A percentile compares a stretch with the other conserved stretches of the same genome.
Evolutionary conservation across 164 flowering plant genomes (phyloP).

Genomic region (Liquidambar formosana): DNA sequence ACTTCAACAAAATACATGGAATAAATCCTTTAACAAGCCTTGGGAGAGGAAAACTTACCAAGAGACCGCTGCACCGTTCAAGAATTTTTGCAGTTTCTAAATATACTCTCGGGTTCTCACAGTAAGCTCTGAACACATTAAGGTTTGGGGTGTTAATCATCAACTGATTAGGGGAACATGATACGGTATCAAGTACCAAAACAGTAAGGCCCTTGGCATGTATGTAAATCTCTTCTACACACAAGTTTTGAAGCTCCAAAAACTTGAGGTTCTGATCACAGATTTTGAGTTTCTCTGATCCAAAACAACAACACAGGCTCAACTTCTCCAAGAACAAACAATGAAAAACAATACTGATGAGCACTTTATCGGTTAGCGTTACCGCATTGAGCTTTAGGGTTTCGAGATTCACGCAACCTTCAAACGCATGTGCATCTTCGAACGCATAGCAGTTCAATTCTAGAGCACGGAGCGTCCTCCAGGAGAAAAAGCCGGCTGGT

Average conservation of each 20-base stretch:
- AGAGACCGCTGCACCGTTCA: not conserved
- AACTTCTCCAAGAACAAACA: not conserved
- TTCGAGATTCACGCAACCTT: not conserved
- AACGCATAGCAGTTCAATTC: not conserved
- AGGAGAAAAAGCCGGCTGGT: not conserved
- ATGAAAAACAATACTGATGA: not conserved
- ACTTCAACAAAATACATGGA: no score
- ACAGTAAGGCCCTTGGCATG: not conserved
- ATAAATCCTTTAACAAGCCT: no score
- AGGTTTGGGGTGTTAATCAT: constrained; percentile 1
- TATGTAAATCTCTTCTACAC: not conserved
- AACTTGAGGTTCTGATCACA: not conserved
- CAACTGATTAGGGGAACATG: not conserved
- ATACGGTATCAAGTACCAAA: not conserved
- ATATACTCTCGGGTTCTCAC: not conserved
- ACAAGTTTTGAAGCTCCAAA: not conserved
- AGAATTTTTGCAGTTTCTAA: not conserved
- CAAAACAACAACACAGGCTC: not conserved
- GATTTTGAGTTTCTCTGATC: not conserved
- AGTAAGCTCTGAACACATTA: not conserved
- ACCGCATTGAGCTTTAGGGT: not conserved
- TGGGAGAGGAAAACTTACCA: not conserved
- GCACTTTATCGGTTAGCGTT: not conserved
- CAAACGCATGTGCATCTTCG: not conserved
- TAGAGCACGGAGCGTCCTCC: not conserved